These are phyloP conservation scores for Oryza officinalis DNA, from an alignment of 176 grass and related monocot species.

Conservation along the genomic window DNA sequence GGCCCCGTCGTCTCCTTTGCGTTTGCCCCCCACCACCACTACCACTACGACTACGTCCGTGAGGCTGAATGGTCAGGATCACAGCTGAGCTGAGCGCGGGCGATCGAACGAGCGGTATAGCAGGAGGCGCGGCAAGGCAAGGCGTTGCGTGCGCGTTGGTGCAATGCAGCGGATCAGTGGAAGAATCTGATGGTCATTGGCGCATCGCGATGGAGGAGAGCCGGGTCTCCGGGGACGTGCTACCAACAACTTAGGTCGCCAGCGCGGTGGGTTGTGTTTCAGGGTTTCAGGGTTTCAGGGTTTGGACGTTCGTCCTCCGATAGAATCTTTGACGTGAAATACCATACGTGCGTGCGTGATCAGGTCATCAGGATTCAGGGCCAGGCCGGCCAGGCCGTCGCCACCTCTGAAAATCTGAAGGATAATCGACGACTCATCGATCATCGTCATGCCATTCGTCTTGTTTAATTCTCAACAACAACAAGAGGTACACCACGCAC, in stretches of 20 bases:
- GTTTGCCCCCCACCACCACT: no score
- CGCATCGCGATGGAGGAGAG: no score
- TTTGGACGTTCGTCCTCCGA: not conserved
- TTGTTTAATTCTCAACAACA: not conserved
- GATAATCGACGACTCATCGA: not conserved
- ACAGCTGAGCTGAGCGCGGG: no score
- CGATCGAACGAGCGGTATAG: no score
- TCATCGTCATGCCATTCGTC: not conserved
- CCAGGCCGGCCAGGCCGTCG: not conserved
- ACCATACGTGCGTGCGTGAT: not conserved
- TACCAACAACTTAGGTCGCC: not conserved
- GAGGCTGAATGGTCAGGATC: no score
- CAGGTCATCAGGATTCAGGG: not conserved
- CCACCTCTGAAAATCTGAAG: not conserved
- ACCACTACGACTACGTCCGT: no score
- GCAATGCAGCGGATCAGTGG: no score
- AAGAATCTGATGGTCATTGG: no score
- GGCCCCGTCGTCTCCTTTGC: no score
- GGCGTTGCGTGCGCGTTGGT: no score
- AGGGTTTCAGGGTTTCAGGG: not conserved
- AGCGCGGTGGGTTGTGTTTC: not conserved
- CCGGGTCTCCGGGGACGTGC: not conserved
- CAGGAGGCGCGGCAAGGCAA: no score
- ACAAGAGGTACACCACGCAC: not conserved
- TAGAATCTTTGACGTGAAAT: not conserved